phyloP scores from a whole-genome alignment of 495 filamentous ascomycete genomes.

The Lepidopterella palustris region DNA sequence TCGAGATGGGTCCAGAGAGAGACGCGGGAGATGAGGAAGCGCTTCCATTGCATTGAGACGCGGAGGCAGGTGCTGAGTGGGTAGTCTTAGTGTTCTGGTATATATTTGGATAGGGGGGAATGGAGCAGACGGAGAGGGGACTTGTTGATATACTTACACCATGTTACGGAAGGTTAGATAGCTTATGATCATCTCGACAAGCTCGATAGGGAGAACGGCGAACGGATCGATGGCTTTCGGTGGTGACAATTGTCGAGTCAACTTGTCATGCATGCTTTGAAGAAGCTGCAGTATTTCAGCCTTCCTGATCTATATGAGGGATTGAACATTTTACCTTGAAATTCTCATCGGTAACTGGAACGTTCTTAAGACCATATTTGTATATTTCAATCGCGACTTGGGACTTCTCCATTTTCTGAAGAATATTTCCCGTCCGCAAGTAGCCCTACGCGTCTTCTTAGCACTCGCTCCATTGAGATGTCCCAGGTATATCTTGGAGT shows the following conservation, averaged over 20 bases:
- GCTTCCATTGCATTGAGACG: slow-evolving; percentile 50
- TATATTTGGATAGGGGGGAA: neutral
- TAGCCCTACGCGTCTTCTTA: slow-evolving; percentile 46
- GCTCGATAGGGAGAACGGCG: slow-evolving; percentile 29
- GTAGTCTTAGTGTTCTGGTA: neutral
- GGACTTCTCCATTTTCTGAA: slow-evolving; percentile 49
- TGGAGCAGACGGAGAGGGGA: neutral
- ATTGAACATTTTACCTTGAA: slow-evolving; percentile 47
- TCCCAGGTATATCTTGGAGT: neutral
- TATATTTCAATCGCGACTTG: slow-evolving; percentile 55
- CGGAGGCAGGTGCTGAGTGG: slow-evolving; percentile 42
- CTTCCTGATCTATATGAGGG: no score
- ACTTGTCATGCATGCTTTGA: slow-evolving; percentile 42
- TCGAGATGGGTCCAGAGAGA: slow-evolving; percentile 50
- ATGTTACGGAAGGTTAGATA: slow-evolving; percentile 31
- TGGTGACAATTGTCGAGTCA: slow-evolving; percentile 34
- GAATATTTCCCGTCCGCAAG: slow-evolving; percentile 55
- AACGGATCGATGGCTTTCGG: slow-evolving; percentile 34
- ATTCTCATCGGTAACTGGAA: slow-evolving; percentile 41
- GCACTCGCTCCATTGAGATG: neutral
- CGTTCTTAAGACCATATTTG: slow-evolving; percentile 49
- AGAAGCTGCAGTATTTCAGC: slow-evolving; percentile 36
- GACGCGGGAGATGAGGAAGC: slow-evolving; percentile 40
- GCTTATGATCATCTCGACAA: slow-evolving; percentile 32
- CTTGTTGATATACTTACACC: slow-evolving; percentile 5